A percentile compares a stretch with the other conserved stretches of the same genome.
Evolutionary conservation across 1,284 basidiomycete genomes (phyloP).

Genomic region (Puccinia hordei): DNA sequence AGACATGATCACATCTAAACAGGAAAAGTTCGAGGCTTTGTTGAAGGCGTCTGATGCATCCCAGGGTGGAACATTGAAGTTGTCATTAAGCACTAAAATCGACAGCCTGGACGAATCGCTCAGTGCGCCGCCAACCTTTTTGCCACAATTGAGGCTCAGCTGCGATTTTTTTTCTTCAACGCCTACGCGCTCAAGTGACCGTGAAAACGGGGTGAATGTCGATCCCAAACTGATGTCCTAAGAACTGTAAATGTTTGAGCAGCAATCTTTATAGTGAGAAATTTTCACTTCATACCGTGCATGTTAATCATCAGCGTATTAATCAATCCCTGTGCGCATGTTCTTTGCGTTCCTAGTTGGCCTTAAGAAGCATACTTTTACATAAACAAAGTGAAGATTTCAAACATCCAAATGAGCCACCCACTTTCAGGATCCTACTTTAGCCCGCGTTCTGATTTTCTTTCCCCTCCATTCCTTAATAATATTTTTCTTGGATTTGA

Average conservation of each 20-base stretch:
- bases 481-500: neutral
- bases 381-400: neutral
- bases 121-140: neutral
- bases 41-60: slow-evolving; percentile 23
- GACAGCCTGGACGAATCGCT: neutral
- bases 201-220: neutral
- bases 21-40: slow-evolving; percentile 27
- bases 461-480: neutral
- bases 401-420: neutral
- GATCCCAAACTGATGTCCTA: neutral
- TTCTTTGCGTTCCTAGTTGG: neutral
- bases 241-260: neutral
- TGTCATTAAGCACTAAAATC: slow-evolving; percentile 28
- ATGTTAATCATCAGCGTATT: no score
- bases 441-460: neutral
- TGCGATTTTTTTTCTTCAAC: neutral
- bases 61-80: slow-evolving; percentile 7
- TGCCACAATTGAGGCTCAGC: neutral
- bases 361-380: neutral
- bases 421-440: neutral
- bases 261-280: neutral
- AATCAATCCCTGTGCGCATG: neutral
- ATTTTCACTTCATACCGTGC: neutral
- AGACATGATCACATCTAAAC: neutral
- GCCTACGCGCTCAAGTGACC: neutral